Evolutionary conservation across 768 basidiomycete species (phyloP).

Genomic region (Pulveroboletus sp.): DNA sequence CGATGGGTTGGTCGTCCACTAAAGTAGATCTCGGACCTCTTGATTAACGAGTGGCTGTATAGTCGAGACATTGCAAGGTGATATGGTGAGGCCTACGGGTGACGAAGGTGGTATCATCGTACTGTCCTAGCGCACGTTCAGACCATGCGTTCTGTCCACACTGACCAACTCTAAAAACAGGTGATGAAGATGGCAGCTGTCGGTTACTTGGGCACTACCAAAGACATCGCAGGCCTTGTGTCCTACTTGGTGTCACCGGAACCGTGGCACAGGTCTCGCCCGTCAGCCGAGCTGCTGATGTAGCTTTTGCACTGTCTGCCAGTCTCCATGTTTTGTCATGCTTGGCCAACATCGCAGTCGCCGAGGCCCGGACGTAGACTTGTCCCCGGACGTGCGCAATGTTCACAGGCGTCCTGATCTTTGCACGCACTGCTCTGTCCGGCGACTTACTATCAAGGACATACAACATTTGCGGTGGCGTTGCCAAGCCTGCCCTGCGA

Average conservation of each 20-base stretch:
- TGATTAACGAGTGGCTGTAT: neutral
- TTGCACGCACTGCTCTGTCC: too few species aligned
- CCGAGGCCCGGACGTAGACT: too few species aligned
- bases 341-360: too few species aligned
- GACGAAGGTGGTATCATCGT: conserved; percentile 13
- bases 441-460: too few species aligned
- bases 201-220: conserved; percentile 21
- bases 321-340: too few species aligned
- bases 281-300: too few species aligned
- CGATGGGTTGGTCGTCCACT: conserved; percentile 23
- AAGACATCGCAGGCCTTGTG: conserved; percentile 36
- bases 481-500: too few species aligned
- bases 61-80: conserved; percentile 17
- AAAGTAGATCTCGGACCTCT: neutral
- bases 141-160: neutral
- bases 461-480: too few species aligned
- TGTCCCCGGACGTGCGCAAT: too few species aligned
- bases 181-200: conserved; percentile 9
- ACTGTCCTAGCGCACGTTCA: neutral
- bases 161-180: conserved; percentile 9
- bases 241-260: conserved; percentile 33
- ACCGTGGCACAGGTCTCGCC: neutral
- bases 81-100: conserved; percentile 9
- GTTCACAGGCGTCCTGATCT: too few species aligned
- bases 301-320: too few species aligned